phyloP scores from a whole-genome alignment of 768 basidiomycete genomes.

The Leccinum uliginosum region DNA sequence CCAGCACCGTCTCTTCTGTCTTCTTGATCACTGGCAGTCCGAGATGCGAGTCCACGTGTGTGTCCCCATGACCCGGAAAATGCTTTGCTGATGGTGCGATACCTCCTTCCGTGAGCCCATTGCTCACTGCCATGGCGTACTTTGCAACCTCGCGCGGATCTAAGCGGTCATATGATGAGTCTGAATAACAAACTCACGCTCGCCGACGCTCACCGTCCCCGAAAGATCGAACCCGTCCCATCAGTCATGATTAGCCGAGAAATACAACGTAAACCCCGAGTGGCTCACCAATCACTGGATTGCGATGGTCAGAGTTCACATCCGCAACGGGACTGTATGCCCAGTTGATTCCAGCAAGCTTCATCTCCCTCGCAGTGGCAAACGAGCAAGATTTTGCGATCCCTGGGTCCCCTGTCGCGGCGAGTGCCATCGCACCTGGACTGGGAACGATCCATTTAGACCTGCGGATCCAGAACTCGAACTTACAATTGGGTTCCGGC shows the following conservation, averaged over 20 bases:
- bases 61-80: slow-evolving; percentile 74
- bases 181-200: background rate
- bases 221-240: slow-evolving; percentile 61
- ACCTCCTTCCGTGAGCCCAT: slow-evolving; percentile 44
- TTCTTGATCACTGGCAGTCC: slow-evolving; percentile 60
- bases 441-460: slow-evolving; percentile 30
- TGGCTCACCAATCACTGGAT: slow-evolving; percentile 64
- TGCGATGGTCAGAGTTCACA: slow-evolving; percentile 63
- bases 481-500: slow-evolving; percentile 69
- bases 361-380: slow-evolving; percentile 54
- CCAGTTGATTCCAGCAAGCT: slow-evolving; percentile 66
- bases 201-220: slow-evolving; percentile 48
- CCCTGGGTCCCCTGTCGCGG: slow-evolving; percentile 45
- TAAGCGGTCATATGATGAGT: slow-evolving; percentile 17
- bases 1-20: slow-evolving; percentile 45
- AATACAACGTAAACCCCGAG: background rate
- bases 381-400: slow-evolving; percentile 44
- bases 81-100: slow-evolving; percentile 66
- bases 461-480: slow-evolving; percentile 22
- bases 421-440: slow-evolving; percentile 71
- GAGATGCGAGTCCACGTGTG: slow-evolving; percentile 66
- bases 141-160: slow-evolving; percentile 50
- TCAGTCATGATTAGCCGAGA: background rate
- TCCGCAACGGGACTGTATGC: slow-evolving; percentile 68
- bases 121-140: slow-evolving; percentile 44